Percentiles rank a stretch among this genome's conserved stretches.
phyloP scores from a whole-genome alignment of 768 basidiomycete genomes.

The Suillus occidentalis region DNA sequence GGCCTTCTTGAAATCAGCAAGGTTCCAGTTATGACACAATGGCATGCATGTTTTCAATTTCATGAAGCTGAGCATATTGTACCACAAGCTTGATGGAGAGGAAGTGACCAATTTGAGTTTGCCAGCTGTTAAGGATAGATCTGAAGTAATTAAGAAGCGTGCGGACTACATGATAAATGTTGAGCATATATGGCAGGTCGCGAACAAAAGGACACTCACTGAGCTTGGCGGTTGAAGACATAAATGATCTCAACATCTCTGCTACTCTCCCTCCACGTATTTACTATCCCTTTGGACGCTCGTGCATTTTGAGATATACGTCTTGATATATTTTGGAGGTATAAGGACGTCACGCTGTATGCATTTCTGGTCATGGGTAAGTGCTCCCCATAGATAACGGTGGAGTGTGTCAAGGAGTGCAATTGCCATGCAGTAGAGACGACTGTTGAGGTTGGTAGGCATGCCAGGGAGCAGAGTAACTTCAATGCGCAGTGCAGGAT shows the following conservation, averaged over 20 bases:
- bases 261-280: conserved; percentile 65
- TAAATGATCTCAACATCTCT: conserved; percentile 65
- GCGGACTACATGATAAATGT: conserved; percentile 57
- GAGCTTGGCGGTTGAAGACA: conserved; percentile 92
- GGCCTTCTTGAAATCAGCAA: conserved; percentile 28
- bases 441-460: conserved; percentile 51
- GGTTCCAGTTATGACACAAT: conserved; percentile 85
- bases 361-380: conserved; percentile 84
- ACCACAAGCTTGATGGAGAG: conserved; percentile 83
- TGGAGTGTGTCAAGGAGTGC: conserved; percentile 80
- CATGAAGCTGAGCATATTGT: conserved; percentile 82
- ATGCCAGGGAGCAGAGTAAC: conserved; percentile 47
- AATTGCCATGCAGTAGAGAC: conserved; percentile 80
- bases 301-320: conserved; percentile 83
- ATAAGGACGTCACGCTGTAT: conserved; percentile 81
- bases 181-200: not conserved
- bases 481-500: conserved; percentile 51
- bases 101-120: conserved; percentile 49
- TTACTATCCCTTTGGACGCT: conserved; percentile 71
- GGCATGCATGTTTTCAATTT: conserved; percentile 94
- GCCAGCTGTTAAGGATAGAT: conserved; percentile 69
- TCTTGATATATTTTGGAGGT: conserved; percentile 80
- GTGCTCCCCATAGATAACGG: conserved; percentile 84
- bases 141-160: conserved; percentile 91
- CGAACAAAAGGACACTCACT: conserved; percentile 43